A percentile compares a stretch with the other conserved stretches of the same genome.
Evolutionary conservation across 306 rosid genomes (phyloP).

Genomic region (Purshia tridentata): DNA sequence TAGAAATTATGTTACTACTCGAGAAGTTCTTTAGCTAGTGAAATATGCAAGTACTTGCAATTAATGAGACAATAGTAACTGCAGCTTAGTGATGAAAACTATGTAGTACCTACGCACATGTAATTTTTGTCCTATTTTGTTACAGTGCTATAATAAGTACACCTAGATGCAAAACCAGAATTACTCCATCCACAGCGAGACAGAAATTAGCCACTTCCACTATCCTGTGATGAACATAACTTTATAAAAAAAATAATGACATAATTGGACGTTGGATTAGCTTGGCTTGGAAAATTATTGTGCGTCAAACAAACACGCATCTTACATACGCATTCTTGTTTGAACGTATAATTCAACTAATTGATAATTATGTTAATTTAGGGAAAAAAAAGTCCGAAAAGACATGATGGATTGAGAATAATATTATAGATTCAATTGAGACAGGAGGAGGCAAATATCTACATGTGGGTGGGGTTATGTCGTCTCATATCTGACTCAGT

Average conservation of each 20-base stretch:
- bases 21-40: conserved; percentile 8
- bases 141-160: background rate
- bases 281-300: background rate
- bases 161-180: background rate
- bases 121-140: background rate
- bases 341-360: too few species aligned
- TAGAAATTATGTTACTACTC: background rate
- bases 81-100: conserved; percentile 6
- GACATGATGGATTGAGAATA: background rate
- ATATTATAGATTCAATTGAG: background rate
- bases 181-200: background rate
- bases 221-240: background rate
- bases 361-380: too few species aligned
- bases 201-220: background rate
- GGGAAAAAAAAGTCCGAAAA: too few species aligned
- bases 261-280: background rate
- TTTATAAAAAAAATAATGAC: background rate
- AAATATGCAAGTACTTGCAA: background rate
- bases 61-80: background rate
- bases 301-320: too few species aligned
- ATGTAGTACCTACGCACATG: background rate
- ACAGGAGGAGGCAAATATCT: background rate
- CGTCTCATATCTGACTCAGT: background rate
- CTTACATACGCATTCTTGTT: too few species aligned
- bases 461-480: background rate